These are phyloP conservation scores for Sporothrix dimorphospora DNA, from an alignment of 2,329 filamentous ascomycete species.

Conservation along the genomic window DNA sequence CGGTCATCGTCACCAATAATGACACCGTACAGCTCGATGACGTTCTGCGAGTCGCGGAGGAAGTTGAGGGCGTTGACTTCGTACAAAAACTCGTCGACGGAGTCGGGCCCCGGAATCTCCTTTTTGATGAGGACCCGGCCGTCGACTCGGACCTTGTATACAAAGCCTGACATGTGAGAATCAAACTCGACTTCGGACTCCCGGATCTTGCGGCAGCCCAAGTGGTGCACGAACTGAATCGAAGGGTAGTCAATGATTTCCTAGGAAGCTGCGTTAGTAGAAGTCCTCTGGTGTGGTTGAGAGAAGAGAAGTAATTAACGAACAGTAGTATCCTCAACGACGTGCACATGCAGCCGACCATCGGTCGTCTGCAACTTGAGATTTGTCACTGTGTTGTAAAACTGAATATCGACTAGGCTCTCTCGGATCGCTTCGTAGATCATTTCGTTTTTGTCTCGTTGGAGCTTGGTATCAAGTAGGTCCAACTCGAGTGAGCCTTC, in stretches of 20 bases:
- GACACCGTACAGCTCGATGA: slow-evolving; percentile 85
- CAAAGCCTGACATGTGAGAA: slow-evolving; percentile 93
- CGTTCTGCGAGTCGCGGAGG: slow-evolving; percentile 70
- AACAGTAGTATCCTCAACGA: slow-evolving; percentile 91
- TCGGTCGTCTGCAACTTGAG: slow-evolving; percentile 89
- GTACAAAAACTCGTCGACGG: slow-evolving; percentile 94
- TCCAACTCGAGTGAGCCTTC: slow-evolving; percentile 84
- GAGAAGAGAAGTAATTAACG: slow-evolving; percentile 39
- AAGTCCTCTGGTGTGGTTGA: not conserved
- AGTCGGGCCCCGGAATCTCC: slow-evolving; percentile 94
- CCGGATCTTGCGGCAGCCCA: slow-evolving; percentile 64
- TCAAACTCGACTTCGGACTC: slow-evolving; percentile 83
- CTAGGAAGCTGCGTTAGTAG: slow-evolving; percentile 39
- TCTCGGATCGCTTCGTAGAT: slow-evolving; percentile 96
- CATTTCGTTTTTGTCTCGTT: slow-evolving; percentile 87
- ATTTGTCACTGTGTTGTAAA: slow-evolving; percentile 95
- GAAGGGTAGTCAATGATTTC: slow-evolving; percentile 90
- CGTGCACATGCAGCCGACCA: slow-evolving; percentile 88
- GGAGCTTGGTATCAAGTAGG: slow-evolving; percentile 74
- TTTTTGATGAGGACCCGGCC: slow-evolving; percentile 85
- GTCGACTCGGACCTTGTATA: slow-evolving; percentile 83
- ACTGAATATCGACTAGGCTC: slow-evolving; percentile 89
- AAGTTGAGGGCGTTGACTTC: slow-evolving; percentile 93
- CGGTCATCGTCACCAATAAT: slow-evolving; percentile 78
- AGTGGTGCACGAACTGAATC: slow-evolving; percentile 71